Conservation (phyloP, 2,329 filamentous ascomycete genomes). For the Sarocladium kiliense region DNA sequence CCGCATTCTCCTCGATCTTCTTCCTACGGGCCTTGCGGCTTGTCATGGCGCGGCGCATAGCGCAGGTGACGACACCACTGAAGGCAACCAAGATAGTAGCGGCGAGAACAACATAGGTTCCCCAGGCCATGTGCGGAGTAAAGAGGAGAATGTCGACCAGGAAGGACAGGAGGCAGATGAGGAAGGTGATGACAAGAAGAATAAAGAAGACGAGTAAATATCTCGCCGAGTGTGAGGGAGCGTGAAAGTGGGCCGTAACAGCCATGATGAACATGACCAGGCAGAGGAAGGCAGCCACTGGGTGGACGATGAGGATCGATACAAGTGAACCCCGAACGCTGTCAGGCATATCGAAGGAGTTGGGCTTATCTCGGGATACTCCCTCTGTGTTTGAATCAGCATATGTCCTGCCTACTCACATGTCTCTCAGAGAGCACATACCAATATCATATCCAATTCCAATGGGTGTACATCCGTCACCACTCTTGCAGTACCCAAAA, state of each 20-base stretch:
- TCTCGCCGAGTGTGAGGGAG: conserved; percentile 81
- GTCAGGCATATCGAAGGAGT: conserved; percentile 50
- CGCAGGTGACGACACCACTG: conserved; percentile 81
- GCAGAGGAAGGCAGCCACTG: conserved; percentile 80
- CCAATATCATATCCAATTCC: conserved; percentile 82
- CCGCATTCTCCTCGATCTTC: conserved; percentile 86
- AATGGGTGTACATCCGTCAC: conserved; percentile 60
- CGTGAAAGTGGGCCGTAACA: conserved; percentile 76
- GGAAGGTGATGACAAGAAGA: conserved; percentile 76
- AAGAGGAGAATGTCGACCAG: conserved; percentile 92
- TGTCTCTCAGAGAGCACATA: conserved; percentile 39
- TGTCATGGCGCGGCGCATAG: conserved; percentile 88
- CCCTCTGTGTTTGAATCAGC: conserved; percentile 12
- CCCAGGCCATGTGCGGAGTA: conserved; percentile 89
- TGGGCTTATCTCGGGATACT: conserved; percentile 22
- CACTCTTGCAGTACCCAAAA: conserved; percentile 75
- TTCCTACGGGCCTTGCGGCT: conserved; percentile 90
- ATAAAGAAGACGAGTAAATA: conserved; percentile 84
- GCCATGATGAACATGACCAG: conserved; percentile 80
- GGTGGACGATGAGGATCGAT: conserved; percentile 85
- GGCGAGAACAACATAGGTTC: conserved; percentile 86
- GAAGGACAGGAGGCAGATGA: conserved; percentile 81
- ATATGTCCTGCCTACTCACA: neutral
- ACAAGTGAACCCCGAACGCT: conserved; percentile 63
- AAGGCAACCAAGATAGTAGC: conserved; percentile 81